Evolutionary conservation across 352 stramenopile genomes (phyloP).

Genomic region (Phytophthora agathidicida): DNA sequence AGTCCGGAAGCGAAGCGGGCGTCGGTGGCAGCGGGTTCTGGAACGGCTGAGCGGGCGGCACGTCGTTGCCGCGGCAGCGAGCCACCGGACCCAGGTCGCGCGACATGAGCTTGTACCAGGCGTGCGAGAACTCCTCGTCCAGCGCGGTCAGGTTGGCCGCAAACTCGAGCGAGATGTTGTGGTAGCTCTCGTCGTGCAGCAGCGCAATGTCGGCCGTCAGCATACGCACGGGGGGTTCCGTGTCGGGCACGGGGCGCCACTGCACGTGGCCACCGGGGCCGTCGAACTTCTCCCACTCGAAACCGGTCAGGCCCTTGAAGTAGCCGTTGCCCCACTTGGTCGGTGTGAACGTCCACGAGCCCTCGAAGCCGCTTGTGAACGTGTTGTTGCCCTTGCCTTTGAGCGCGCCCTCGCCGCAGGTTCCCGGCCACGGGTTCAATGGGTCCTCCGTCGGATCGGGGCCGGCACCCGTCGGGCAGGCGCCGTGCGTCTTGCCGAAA

Average conservation of each 20-base stretch:
- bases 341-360: constrained; percentile 87
- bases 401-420: constrained; percentile 45
- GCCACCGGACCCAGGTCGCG: constrained; percentile 59
- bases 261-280: constrained; percentile 70
- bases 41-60: constrained; percentile 53
- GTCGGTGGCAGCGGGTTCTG: constrained; percentile 55
- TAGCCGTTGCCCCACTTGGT: constrained; percentile 95
- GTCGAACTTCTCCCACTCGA: constrained; percentile 88
- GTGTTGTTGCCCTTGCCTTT: constrained; percentile 73
- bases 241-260: constrained; percentile 66
- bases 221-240: constrained; percentile 76
- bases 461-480: constrained; percentile 53
- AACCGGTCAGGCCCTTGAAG: constrained; percentile 81
- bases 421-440: constrained; percentile 58
- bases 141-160: constrained; percentile 64
- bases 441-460: constrained; percentile 50
- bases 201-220: constrained; percentile 85
- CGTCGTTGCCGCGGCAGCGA: constrained; percentile 48
- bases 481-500: constrained; percentile 92
- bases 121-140: constrained; percentile 74
- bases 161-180: constrained; percentile 75
- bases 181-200: constrained; percentile 70
- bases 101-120: constrained; percentile 64
- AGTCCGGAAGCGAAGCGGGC: constrained; percentile 35
- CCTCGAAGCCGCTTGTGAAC: constrained; percentile 83